Conservation (phyloP, 2,329 filamentous ascomycete species). For the Botrytis tulipae region DNA sequence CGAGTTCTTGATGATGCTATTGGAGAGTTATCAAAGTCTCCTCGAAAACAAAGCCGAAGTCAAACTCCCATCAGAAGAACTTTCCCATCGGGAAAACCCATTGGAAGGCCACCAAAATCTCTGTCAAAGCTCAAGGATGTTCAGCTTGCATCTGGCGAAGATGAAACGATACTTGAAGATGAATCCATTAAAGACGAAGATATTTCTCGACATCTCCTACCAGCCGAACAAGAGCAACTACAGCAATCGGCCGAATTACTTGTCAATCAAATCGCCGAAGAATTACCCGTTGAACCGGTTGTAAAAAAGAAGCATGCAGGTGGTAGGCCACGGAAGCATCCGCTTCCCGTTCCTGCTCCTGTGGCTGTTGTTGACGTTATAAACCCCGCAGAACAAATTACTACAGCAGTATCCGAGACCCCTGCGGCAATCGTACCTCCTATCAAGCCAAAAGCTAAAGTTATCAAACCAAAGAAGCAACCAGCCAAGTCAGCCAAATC, state of each 20-base stretch:
- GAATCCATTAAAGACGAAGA: slow-evolving; percentile 19
- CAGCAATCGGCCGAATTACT: slow-evolving; percentile 32
- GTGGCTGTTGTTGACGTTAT: slow-evolving; percentile 12
- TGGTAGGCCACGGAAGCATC: slow-evolving; percentile 27
- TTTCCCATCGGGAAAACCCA: slow-evolving; percentile 37
- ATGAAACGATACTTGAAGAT: slow-evolving; percentile 13
- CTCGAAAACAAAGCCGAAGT: slow-evolving; percentile 26
- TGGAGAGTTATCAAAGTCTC: slow-evolving; percentile 22
- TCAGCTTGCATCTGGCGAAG: slow-evolving; percentile 27
- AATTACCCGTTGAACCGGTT: slow-evolving; percentile 13
- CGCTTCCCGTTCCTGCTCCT: slow-evolving; percentile 13
- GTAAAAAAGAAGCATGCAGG: slow-evolving; percentile 29
- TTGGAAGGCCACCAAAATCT: slow-evolving; percentile 37
- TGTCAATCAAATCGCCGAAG: slow-evolving; percentile 26
- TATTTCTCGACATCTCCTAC: slow-evolving; percentile 27
- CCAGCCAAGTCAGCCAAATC: slow-evolving; percentile 21
- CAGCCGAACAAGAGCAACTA: slow-evolving; percentile 31
- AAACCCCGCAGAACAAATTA: slow-evolving; percentile 8
- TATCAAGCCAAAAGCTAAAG: slow-evolving; percentile 21
- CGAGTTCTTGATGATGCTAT: slow-evolving; percentile 28
- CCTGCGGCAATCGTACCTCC: slow-evolving; percentile 10
- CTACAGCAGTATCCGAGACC: background rate
- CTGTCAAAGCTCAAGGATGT: slow-evolving; percentile 34
- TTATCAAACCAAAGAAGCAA: slow-evolving; percentile 24
- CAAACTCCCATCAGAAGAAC: slow-evolving; percentile 29